Evolutionary conservation across 2,329 filamentous ascomycete genomes (phyloP), one percentile per base, ranked within the genome.

Genomic region (Aureobasidium sp.): DNA sequence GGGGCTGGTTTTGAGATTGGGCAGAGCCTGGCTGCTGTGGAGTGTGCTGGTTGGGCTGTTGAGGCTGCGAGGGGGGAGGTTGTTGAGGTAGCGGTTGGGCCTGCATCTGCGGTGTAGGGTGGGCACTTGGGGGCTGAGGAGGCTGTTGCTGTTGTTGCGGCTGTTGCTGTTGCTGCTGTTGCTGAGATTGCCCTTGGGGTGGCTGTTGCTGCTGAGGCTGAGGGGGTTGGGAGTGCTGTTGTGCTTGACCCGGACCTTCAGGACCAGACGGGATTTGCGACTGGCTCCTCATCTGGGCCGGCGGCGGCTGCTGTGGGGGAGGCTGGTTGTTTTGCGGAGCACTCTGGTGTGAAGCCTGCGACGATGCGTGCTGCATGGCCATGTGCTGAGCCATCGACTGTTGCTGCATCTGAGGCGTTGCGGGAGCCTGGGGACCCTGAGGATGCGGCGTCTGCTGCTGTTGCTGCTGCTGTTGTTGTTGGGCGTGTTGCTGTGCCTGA

Each of bases 321-420:
- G 72, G 71, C 57, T 70, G 72, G 43, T 73, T 73, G 43, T 69
- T 72, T 60, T 72, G 74, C 7, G 72, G 67, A 63, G 78, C 76
- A 33, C 77, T 75, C 55, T 74, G 75, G 60, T 79, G 79, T 62
- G 77, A 79, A 57, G 74, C 73, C 66, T 79, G 77, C 0, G 77
- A 79, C 35, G 74, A 73, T 1, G 71, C 77, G 60, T 79, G 77
- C 63, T 79, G 77, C 77, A 79, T 73, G 6, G 70, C 69, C 62
- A 73, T 65, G 45, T 74, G 71, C 63, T 74, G 72, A 38, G 71
- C 68, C 65, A 73, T 69, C 61, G 76, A 75, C 60, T 74, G 72
- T 27, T 74, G 74, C 45, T 69, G 68, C 64, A 75, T 73, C 31
- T 73, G 74, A 65, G 75, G 59, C 74, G 73, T 46, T 57, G 66